Percentiles rank a stretch among this genome's conserved stretches.
Conservation (phyloP, 2,329 filamentous ascomycete genomes). For the Penicillium corylophilum region DNA sequence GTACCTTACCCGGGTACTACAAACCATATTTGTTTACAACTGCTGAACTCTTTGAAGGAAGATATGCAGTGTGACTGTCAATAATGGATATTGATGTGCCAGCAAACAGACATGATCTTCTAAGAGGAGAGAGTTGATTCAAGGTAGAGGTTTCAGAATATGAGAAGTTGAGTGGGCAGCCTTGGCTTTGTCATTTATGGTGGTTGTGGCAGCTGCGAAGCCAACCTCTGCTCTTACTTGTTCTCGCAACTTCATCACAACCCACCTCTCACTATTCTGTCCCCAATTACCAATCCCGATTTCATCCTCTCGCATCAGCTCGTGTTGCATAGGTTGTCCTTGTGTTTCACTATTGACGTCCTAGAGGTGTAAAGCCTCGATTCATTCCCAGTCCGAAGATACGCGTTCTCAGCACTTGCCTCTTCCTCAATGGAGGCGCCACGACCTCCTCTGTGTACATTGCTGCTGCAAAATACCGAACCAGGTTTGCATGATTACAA, state of each 20-base stretch:
- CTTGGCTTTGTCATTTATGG: not conserved
- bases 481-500: constrained; percentile 10
- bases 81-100: too few species aligned
- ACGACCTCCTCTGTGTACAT: not conserved
- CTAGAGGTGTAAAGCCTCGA: not conserved
- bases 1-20: too few species aligned
- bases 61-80: too few species aligned
- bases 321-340: not conserved
- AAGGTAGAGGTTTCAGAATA: not conserved
- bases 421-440: constrained; percentile 1
- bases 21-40: too few species aligned
- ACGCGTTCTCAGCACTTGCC: not conserved
- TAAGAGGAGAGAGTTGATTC: not conserved
- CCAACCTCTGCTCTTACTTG: not conserved
- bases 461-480: constrained; percentile 3
- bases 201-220: not conserved
- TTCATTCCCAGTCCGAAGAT: not conserved
- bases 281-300: not conserved
- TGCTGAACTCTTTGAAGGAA: too few species aligned
- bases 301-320: not conserved
- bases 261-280: not conserved
- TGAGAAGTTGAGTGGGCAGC: not conserved
- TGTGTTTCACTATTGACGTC: not conserved
- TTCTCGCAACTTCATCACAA: not conserved
- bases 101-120: not conserved